Conservation (phyloP, 306 rosid genomes). For the Carpinus viminea region DNA sequence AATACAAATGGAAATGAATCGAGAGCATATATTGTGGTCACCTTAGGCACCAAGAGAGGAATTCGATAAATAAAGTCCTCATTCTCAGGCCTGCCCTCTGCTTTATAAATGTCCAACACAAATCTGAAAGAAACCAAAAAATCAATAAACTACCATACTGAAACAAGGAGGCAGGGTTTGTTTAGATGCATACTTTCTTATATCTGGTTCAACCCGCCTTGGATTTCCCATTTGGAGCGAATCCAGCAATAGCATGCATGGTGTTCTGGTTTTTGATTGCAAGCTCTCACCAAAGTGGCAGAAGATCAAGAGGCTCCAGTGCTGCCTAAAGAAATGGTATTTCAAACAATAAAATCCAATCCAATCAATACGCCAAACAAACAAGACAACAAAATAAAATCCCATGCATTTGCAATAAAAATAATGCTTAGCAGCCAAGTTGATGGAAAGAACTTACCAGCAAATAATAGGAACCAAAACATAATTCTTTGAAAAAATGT, state of each 20-base stretch:
- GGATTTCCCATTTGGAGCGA: conserved; percentile 66
- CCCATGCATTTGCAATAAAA: conserved; percentile 9
- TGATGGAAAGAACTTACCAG: conserved; percentile 52
- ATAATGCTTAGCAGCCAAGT: neutral
- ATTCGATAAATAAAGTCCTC: conserved; percentile 31
- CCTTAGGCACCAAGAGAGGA: conserved; percentile 73
- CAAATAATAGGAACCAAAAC: conserved; percentile 84
- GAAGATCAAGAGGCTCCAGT: conserved; percentile 79
- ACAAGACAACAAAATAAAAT: neutral
- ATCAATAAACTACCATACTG: conserved; percentile 1
- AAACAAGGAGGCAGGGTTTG: conserved; percentile 14
- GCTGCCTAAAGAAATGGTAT: conserved; percentile 51
- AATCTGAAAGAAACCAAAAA: conserved; percentile 42
- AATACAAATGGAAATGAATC: neutral
- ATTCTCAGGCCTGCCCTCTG: conserved; percentile 50
- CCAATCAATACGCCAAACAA: neutral
- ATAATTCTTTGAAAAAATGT: conserved; percentile 69
- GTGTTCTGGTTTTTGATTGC: conserved; percentile 42
- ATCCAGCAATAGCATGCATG: conserved; percentile 81
- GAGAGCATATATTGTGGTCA: neutral
- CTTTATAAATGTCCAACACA: conserved; percentile 59
- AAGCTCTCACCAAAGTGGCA: conserved; percentile 68
- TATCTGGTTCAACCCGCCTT: conserved; percentile 66
- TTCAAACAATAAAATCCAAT: conserved; percentile 19
- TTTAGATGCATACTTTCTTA: conserved; percentile 53